These are phyloP conservation scores for Aphanomyces euteiches DNA, from an alignment of 352 stramenopile genomes.

Conservation along the genomic window DNA sequence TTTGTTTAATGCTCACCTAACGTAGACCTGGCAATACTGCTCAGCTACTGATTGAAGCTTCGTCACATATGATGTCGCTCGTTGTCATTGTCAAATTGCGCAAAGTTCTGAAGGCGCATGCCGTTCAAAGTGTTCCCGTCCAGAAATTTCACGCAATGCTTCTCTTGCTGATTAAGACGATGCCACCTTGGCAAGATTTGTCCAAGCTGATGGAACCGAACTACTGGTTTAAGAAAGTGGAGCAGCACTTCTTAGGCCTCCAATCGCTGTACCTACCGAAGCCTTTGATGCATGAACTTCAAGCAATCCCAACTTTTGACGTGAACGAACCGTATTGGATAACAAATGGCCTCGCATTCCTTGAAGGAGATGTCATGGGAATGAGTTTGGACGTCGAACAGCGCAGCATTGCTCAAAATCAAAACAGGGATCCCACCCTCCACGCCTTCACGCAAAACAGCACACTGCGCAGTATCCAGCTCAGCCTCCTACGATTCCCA, in stretches of 20 bases:
- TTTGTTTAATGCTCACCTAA: not conserved
- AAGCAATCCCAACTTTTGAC: conserved; percentile 11
- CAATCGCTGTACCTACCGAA: conserved; percentile 25
- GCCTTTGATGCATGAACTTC: not conserved
- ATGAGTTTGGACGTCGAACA: conserved; percentile 28
- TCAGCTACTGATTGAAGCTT: conserved; percentile 30
- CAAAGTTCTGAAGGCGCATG: not conserved
- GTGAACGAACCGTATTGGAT: conserved; percentile 6
- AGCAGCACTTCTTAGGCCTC: conserved; percentile 23
- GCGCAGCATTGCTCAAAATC: conserved; percentile 22
- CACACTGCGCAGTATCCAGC: conserved; percentile 23
- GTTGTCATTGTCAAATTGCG: conserved; percentile 24
- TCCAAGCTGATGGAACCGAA: conserved; percentile 12
- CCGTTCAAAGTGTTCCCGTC: not conserved
- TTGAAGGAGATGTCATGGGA: conserved; percentile 29
- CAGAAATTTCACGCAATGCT: conserved; percentile 22
- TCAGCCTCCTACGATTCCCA: conserved; percentile 48
- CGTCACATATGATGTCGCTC: conserved; percentile 25
- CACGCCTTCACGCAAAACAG: not conserved
- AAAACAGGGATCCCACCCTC: conserved; percentile 2
- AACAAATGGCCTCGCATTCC: conserved; percentile 23
- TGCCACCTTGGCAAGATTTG: conserved; percentile 24
- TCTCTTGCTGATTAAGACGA: conserved; percentile 14
- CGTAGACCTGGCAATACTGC: conserved; percentile 41
- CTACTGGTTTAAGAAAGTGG: conserved; percentile 30